Evolutionary conservation across 495 filamentous ascomycete genomes (phyloP).

Genomic region (Cryomyces minteri): DNA sequence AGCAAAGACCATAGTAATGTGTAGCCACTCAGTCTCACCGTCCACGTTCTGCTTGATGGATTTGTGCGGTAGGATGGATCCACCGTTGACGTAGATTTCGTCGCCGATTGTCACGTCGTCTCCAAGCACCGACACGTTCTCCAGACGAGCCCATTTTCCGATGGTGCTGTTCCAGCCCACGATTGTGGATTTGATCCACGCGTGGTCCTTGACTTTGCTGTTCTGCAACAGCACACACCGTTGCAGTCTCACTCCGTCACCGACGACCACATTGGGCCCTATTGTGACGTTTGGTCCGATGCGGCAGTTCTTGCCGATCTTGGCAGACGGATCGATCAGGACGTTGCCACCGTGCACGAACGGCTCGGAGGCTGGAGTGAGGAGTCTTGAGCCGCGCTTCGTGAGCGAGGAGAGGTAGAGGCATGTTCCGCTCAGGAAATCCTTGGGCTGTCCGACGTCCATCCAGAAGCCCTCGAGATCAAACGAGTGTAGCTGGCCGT

Average conservation of each 20-base stretch:
- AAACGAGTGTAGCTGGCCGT: conserved; percentile 90
- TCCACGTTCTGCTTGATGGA: conserved; percentile 98
- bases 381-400: conserved; percentile 78
- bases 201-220: conserved; percentile 97
- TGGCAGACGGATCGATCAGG: conserved; percentile 83
- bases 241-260: conserved; percentile 89
- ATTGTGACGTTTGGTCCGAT: conserved; percentile 97
- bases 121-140: conserved; percentile 93
- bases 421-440: conserved; percentile 93
- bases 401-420: conserved; percentile 87
- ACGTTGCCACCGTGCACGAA: conserved; percentile 94
- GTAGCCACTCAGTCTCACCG: conserved; percentile 27
- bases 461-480: conserved; percentile 99
- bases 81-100: conserved; percentile 97
- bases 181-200: conserved; percentile 98
- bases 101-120: conserved; percentile 99
- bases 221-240: conserved; percentile 79
- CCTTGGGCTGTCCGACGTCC: conserved; percentile 98
- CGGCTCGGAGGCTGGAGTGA: conserved; percentile 56
- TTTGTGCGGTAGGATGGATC: conserved; percentile 93
- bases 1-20: too few relatives aligned
- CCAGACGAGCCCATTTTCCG: conserved; percentile 86
- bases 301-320: conserved; percentile 96
- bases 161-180: conserved; percentile 98
- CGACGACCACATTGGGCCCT: conserved; percentile 83